phyloP scores from a whole-genome alignment of 2,329 filamentous ascomycete genomes.

The Fusarium sp. region DNA sequence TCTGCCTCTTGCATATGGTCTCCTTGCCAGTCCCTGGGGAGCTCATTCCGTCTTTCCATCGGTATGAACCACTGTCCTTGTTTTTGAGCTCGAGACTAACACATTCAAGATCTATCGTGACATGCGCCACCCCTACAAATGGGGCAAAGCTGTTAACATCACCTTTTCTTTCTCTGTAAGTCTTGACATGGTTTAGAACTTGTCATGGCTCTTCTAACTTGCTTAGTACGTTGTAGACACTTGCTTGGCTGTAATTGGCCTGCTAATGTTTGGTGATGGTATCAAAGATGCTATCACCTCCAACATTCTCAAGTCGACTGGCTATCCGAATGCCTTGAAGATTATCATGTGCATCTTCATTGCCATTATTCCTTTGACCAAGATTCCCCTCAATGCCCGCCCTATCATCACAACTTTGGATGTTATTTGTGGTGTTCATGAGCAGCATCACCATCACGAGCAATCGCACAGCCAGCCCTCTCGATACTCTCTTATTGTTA shows the following conservation, averaged over 20 bases:
- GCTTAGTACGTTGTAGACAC: constrained; percentile 81
- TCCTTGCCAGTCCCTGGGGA: constrained; percentile 83
- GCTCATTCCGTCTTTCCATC: constrained; percentile 84
- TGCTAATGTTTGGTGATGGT: constrained; percentile 95
- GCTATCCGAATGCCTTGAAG: constrained; percentile 81
- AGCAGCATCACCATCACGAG: constrained; percentile 55
- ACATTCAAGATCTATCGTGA: constrained; percentile 67
- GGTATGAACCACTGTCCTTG: constrained; percentile 52
- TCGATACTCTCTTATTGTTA: constrained; percentile 60
- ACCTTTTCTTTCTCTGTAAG: constrained; percentile 88
- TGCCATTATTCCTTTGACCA: constrained; percentile 93
- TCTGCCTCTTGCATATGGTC: constrained; percentile 87
- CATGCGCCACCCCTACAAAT: constrained; percentile 83
- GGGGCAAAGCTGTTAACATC: constrained; percentile 77
- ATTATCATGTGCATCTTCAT: constrained; percentile 87
- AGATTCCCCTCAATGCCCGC: constrained; percentile 90
- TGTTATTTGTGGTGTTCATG: constrained; percentile 80
- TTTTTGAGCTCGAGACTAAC: constrained; percentile 6
- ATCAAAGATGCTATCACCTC: constrained; percentile 90
- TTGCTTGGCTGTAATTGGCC: constrained; percentile 83
- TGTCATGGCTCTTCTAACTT: constrained; percentile 7
- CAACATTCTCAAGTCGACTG: constrained; percentile 81
- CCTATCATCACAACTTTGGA: constrained; percentile 90
- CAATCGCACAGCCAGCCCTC: constrained; percentile 44
- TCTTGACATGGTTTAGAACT: constrained; percentile 8